Conservation (phyloP, 2,329 filamentous ascomycete species). For the Ilyonectria destructans region DNA sequence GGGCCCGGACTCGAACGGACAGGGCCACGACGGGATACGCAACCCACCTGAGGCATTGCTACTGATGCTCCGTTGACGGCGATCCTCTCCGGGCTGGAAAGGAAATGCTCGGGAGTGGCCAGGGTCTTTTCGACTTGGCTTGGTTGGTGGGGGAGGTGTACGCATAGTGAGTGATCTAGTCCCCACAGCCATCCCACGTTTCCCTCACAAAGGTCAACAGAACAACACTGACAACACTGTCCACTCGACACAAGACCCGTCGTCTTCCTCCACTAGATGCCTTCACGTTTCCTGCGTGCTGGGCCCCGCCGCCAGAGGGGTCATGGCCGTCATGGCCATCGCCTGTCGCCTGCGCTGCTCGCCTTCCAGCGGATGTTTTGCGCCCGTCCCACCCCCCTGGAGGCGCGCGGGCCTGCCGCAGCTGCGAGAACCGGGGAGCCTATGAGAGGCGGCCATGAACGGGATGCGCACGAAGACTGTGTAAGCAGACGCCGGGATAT, state of each 20-base stretch:
- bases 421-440: constrained; percentile 23
- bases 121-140: background rate
- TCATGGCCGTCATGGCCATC: background rate
- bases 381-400: background rate
- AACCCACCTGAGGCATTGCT: background rate
- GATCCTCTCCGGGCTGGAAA: constrained; percentile 5
- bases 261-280: background rate
- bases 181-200: constrained; percentile 6
- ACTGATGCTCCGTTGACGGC: background rate
- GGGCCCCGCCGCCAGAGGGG: background rate
- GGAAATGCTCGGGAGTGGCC: background rate
- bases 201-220: background rate
- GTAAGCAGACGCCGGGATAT: constrained; percentile 2
- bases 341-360: background rate
- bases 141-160: constrained; percentile 3
- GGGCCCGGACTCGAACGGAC: background rate
- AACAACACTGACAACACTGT: background rate
- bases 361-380: background rate
- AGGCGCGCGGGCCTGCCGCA: background rate
- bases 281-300: background rate
- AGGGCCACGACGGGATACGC: background rate
- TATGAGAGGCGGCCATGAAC: constrained; percentile 7
- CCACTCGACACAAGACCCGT: background rate
- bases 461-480: background rate
- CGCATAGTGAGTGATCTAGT: background rate